Evolutionary conservation across 176 grass and related monocot species (phyloP), one percentile per base, ranked within the genome.

Genomic region (Saccharum spontaneum): DNA sequence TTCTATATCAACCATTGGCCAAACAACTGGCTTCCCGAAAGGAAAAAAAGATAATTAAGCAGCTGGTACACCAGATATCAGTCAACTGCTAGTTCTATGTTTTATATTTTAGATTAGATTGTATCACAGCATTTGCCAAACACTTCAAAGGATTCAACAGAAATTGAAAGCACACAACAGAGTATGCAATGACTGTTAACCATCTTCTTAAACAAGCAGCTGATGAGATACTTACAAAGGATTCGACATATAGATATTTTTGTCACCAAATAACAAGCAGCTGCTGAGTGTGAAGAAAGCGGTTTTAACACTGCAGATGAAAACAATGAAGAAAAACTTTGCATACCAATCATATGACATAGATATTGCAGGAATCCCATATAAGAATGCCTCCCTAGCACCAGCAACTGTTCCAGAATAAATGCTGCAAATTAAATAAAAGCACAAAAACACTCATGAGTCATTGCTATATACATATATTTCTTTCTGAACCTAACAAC

Each of bases 401-500:
- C 90, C 94, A 64, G 92, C 94, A 82, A 97, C 94, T 68, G 97
- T 99, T 82, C 94, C 97, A 91, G 94, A 96, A 79, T 99, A 99
- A 69, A 96, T 39, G 64, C 93, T 99, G 84, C 76, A 96, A 57
- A 93, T 66, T 57, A 60, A 79, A 84, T 57, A 60, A 79, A 84
- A 77, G 46, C 49, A 85, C 36, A 77, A 92, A 92, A 82, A 5
- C 41, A 15, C 37, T 75, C 38, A 59, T 62, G 41, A 80, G 82
- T 59, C 40, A 40, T 9, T 83, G 24, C 10, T 66, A 36, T 18
- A 64, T 49, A 18, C 23, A 68, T 75, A 76, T 18, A 76, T 59
- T 54, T 54, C 0, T 78, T 63, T 77, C 3, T 48, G 28, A 61
- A 75, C 28, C 28, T 28, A 28, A 28, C 28, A 28, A 28, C 28